Conservation (phyloP, 192 early-diverging fungal genomes). For the Chytriomyces hyalinus region DNA sequence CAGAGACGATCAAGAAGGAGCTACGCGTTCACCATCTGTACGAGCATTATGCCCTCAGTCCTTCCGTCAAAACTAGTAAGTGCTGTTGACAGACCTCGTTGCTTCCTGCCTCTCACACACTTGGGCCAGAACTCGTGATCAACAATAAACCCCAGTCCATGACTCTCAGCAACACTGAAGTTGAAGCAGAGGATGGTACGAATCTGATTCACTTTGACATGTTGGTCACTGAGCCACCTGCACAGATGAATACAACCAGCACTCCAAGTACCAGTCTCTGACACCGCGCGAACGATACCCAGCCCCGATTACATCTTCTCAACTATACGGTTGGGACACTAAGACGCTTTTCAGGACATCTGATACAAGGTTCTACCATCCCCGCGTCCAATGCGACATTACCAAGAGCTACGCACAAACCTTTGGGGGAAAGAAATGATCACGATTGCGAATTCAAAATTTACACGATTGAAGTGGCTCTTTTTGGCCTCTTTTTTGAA, state of each 20-base stretch:
- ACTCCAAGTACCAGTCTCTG: conserved; percentile 18
- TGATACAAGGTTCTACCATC: conserved; percentile 33
- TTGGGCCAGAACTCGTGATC: conserved; percentile 35
- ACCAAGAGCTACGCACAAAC: conserved; percentile 31
- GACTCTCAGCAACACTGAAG: conserved; percentile 5
- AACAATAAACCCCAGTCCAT: conserved; percentile 37
- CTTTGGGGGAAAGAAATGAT: conserved; percentile 22
- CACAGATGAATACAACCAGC: conserved; percentile 31
- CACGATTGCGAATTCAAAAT: neutral
- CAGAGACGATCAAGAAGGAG: conserved; percentile 49
- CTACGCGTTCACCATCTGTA: conserved; percentile 39
- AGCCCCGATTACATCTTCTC: conserved; percentile 41
- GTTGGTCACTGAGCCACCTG: neutral
- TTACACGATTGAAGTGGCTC: no score
- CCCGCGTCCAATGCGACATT: conserved; percentile 34
- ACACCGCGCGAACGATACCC: conserved; percentile 27
- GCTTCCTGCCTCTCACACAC: neutral
- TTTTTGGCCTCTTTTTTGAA: no score
- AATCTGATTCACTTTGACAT: neutral
- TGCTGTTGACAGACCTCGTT: neutral
- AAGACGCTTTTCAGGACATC: conserved; percentile 24
- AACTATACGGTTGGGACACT: conserved; percentile 46
- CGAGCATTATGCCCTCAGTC: conserved; percentile 44
- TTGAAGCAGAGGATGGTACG: conserved; percentile 36
- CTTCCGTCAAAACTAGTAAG: conserved; percentile 40